Evolutionary conservation across 2,329 filamentous ascomycete genomes (phyloP), one percentile per base, ranked within the genome.

Genomic region (Colletotrichum cordylinicola): DNA sequence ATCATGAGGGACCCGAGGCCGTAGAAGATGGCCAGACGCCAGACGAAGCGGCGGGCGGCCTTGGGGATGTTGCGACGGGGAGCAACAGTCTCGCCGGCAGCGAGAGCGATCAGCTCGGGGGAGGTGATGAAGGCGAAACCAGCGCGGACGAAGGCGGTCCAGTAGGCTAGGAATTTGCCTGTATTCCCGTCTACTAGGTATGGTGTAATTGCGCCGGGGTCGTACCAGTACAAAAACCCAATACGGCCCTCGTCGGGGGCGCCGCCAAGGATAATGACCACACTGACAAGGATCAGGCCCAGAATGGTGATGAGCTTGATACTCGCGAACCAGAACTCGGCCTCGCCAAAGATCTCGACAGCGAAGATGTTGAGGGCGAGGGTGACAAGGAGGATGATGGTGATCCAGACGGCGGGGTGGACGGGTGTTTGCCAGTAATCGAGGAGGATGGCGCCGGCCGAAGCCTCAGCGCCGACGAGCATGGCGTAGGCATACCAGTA

Each of bases 31-130:
- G 90, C 87, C 21, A 93, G 88, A 77, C 92, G 91, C 85, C 87
- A 92, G 79, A 93, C 87, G 79, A 92, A 92, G 60, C 91, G 89
- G 18, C 88, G 86, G 6, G 91, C 90, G 0, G 92, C 92, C 84
- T 92, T 93, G 73, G 93, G 92, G 72, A 94, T 91, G 83, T 93
- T 93, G 80, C 89, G 88, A 68, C 91, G 89, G 3, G 93, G 93
- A 27, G 92, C 90, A 31, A 91, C 85, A 2, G 91, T 91, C 85
- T 94, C 92, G 60, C 91, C 92, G 7, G 92, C 92, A 2, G 93
- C 91, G 72, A 93, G 89, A 52, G 90, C 90, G 72, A 90, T 88
- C 56, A 94, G 87, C 81, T 95, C 93, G 18, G 91, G 90, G 2
- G 90, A 91, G 8, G 90, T 90, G 80, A 91, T 89, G 82, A 92